Evolutionary conservation across 257 asterid genomes (phyloP).

Genomic region (Verbena officinalis): DNA sequence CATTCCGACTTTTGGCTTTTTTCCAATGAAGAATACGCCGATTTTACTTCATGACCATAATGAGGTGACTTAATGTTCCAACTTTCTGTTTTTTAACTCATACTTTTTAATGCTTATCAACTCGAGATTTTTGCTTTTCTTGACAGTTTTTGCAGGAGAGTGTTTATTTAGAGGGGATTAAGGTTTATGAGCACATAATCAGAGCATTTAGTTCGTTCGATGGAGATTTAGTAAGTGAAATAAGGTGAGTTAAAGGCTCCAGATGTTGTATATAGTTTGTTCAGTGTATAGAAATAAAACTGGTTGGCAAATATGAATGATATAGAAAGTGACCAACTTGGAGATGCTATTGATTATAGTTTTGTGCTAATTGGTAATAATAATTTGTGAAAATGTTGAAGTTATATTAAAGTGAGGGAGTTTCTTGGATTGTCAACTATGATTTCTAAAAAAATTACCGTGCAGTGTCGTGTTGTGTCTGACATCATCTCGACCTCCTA

Average conservation of each 20-base stretch:
- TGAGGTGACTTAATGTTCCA: conserved; percentile 55
- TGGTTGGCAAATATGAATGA: no score
- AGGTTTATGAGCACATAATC: conserved; percentile 77
- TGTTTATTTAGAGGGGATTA: conserved; percentile 79
- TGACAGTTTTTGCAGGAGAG: conserved; percentile 69
- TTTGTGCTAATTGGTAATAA: no score
- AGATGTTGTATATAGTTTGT: not conserved
- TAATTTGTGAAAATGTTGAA: no score
- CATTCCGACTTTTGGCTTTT: conserved; percentile 86
- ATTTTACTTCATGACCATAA: conserved; percentile 92
- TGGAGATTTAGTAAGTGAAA: conserved; percentile 31
- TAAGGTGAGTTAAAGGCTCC: not conserved
- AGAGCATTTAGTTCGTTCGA: conserved; percentile 63
- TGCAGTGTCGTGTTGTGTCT: no score
- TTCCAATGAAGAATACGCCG: conserved; percentile 94
- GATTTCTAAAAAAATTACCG: no score
- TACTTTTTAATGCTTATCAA: conserved; percentile 6
- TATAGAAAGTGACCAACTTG: no score
- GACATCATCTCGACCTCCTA: no score
- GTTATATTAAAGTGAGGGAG: no score
- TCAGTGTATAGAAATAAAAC: no score
- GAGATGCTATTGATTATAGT: no score
- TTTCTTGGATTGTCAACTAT: no score
- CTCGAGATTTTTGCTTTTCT: conserved; percentile 1
- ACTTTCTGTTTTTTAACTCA: not conserved